Conservation (phyloP, 2,329 filamentous ascomycete species). For the Alternaria tenuissima region DNA sequence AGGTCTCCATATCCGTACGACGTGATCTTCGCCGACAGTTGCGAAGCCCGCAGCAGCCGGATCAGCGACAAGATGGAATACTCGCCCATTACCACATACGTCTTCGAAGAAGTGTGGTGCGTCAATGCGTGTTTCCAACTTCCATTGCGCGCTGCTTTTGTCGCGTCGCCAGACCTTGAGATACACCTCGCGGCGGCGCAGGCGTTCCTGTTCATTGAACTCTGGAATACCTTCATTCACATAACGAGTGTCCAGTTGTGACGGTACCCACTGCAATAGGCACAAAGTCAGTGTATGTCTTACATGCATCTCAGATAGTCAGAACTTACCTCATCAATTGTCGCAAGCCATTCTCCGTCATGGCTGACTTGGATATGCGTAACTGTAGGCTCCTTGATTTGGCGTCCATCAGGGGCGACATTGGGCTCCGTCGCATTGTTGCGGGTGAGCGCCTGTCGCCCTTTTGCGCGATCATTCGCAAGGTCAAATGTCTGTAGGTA, state of each 20-base stretch:
- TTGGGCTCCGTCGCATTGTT: slow-evolving; percentile 87
- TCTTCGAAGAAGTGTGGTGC: slow-evolving; percentile 72
- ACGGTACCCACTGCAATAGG: slow-evolving; percentile 72
- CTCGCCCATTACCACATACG: slow-evolving; percentile 59
- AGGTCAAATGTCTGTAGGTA: slow-evolving; percentile 88
- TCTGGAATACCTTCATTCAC: slow-evolving; percentile 56
- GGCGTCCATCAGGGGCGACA: slow-evolving; percentile 73
- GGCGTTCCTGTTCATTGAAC: slow-evolving; percentile 54
- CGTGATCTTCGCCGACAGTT: slow-evolving; percentile 82
- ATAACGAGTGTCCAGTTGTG: slow-evolving; percentile 70
- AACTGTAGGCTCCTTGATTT: slow-evolving; percentile 79
- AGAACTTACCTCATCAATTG: slow-evolving; percentile 72
- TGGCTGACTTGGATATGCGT: slow-evolving; percentile 77
- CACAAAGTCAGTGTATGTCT: neutral
- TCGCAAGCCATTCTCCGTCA: slow-evolving; percentile 89
- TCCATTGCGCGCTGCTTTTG: slow-evolving; percentile 62
- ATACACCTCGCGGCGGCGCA: slow-evolving; percentile 72
- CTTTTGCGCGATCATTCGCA: slow-evolving; percentile 76
- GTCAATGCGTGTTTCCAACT: slow-evolving; percentile 83
- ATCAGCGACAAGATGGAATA: slow-evolving; percentile 78
- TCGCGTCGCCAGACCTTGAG: slow-evolving; percentile 89
- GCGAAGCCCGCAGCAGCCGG: slow-evolving; percentile 77
- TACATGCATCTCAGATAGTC: neutral
- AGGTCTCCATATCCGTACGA: slow-evolving; percentile 82
- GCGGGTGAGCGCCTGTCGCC: slow-evolving; percentile 86